Evolutionary conservation across 768 basidiomycete species (phyloP), one percentile per base, ranked within the genome.

Genomic region (Daedaleopsis nitida): DNA sequence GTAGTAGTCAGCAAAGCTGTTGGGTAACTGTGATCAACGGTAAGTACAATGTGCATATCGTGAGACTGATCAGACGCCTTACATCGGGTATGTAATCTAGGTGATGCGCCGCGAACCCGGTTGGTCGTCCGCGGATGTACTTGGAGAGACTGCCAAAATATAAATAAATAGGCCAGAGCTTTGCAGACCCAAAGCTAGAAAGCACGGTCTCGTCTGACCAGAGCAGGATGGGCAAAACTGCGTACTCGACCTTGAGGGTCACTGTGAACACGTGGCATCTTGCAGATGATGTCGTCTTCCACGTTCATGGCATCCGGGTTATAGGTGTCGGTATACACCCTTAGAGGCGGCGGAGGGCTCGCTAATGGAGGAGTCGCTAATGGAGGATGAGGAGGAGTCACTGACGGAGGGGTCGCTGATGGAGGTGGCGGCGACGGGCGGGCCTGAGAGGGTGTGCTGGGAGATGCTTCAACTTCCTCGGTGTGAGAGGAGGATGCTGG

Each of bases 71-170:
- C 57, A 76, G 13, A 48, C 47, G 14, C n/a, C n/a, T n/a, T 27
- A 48, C 47, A 48, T 11, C 14, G 4, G 47, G 39, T 1, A 75
- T 60, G 4, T 65, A 63, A 0, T 39, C 43, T 1, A 80, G 12
- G 57, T 79, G 78, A 58, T 81, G 76, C 19, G 68, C 66, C 2
- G 77, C 72, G 21, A 69, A 64, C 0, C 69, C 69, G 10, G 62
- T 68, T 4, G 75, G 76, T 16, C 67, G 63, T 3, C 63, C 60
- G 1, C 71, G 66, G 4, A 69, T 57, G 55, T 80, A 80, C 65
- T 82, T 83, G 0, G 77, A 77, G 5, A 73, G 65, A 50, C 76
- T 78, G 1, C 76, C 78, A 32, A 79, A 69, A 39, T 60, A 76
- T 0, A 73, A 27, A 56, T 81, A 82, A 0, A 78, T 37, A 7